Conservation (phyloP, 805 yeast species). For the Vanderwaltozyma verrucispora region DNA sequence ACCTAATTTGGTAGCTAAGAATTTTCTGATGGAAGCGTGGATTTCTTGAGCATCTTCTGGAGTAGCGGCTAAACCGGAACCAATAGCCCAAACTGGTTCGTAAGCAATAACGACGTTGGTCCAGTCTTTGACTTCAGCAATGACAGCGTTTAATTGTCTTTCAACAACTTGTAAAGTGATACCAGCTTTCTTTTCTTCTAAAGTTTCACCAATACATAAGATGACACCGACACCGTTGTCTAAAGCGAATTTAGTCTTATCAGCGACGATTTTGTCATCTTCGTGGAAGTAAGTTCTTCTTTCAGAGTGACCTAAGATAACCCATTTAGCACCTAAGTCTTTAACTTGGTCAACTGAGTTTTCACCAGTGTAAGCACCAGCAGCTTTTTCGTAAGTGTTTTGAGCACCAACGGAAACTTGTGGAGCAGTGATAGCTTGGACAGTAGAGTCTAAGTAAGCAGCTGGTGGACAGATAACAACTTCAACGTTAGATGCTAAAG, state of each 20-base stretch:
- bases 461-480: slow-evolving; percentile 97
- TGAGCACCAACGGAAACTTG: slow-evolving; percentile 83
- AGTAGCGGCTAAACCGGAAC: slow-evolving; percentile 98
- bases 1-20: slow-evolving; percentile 69
- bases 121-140: slow-evolving; percentile 81
- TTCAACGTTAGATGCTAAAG: slow-evolving; percentile 68
- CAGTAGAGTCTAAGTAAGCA: slow-evolving; percentile 76
- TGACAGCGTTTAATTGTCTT: slow-evolving; percentile 84
- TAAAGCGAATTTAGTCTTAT: slow-evolving; percentile 88
- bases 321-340: slow-evolving; percentile 92
- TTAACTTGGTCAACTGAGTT: slow-evolving; percentile 77
- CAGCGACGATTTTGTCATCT: slow-evolving; percentile 82
- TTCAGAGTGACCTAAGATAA: slow-evolving; percentile 95
- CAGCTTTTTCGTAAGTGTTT: slow-evolving; percentile 75
- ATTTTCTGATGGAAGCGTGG: slow-evolving; percentile 80
- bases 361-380: slow-evolving; percentile 99
- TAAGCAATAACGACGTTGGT: slow-evolving; percentile 86
- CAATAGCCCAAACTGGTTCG: slow-evolving; percentile 99
- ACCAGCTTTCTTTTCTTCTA: slow-evolving; percentile 88
- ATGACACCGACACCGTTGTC: slow-evolving; percentile 85
- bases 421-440: slow-evolving; percentile 52
- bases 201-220: slow-evolving; percentile 95
- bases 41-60: slow-evolving; percentile 96
- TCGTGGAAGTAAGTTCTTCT: slow-evolving; percentile 92
- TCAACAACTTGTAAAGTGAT: slow-evolving; percentile 77